Base-by-base conservation (phyloP, 2,329 filamentous ascomycete species). In the Alternaria tenuissima region DNA sequence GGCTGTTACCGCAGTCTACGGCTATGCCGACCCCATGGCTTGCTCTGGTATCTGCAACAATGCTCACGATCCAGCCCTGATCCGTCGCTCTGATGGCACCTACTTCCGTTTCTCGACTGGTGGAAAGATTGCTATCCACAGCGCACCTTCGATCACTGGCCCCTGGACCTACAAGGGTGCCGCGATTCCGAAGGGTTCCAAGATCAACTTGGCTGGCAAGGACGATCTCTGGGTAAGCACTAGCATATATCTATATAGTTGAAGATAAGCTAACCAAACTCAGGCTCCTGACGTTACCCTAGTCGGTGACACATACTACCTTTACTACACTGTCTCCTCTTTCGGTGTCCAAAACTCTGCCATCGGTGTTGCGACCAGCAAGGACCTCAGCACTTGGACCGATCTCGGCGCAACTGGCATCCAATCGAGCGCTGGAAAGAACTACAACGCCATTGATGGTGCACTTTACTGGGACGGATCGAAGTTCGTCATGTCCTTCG, bases 241-340 rank as follows among this genome's bases (percentile, higher is more conserved):
- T 16, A n/a, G 26, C 2, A 12, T n/a, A 16, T n/a, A 36, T 28
- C 9, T 11, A 9, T 6, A 5, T n/a, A n/a, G 16, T 9, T 26
- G 47, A 57, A 8, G 9, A 20, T 6, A n/a, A 8, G 20, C 49
- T 58, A 14, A 55, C 57, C 8, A 52, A 28, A 5, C 20, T 12
- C 34, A 88, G 87, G 89, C 89, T 2, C 89, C 89, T 0, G 88
- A 91, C 65, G 85, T 89, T 14, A 75, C 80, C 18, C 77, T 85
- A 16, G 81, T 91, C n/a, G 85, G 84, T 62, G 80, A 78, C 55
- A 80, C 81, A 0, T 91, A 90, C 78, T 85, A 89, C 67, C 76
- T 87, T n/a, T 90, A 89, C 82, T 90, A 91, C 76, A 81, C 85
- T 1, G 87, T 90, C n/a, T 87, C 84, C 36, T 80, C 83, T 0